These are phyloP conservation scores for Parastagonospora nodorum DNA, from an alignment of 2,329 filamentous ascomycete species.

Conservation along the genomic window DNA sequence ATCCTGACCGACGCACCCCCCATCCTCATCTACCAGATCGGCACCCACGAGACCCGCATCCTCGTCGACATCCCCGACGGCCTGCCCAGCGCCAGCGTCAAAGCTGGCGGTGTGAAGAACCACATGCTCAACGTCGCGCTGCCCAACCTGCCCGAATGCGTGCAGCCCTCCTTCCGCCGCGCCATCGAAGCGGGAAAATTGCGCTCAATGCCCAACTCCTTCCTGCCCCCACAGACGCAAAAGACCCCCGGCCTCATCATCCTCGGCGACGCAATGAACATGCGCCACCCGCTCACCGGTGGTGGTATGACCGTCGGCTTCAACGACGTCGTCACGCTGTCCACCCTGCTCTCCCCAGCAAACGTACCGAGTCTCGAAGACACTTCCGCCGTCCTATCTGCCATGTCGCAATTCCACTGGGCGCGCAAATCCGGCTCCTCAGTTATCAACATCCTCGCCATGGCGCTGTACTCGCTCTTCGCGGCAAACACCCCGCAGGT, in stretches of 20 bases:
- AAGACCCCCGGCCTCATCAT: constrained; percentile 74
- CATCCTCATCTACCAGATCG: constrained; percentile 94
- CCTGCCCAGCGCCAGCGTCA: constrained; percentile 72
- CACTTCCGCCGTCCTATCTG: constrained; percentile 66
- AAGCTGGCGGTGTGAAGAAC: constrained; percentile 80
- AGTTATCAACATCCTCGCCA: constrained; percentile 97
- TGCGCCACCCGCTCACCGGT: constrained; percentile 97
- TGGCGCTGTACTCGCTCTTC: constrained; percentile 90
- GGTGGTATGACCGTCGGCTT: constrained; percentile 98
- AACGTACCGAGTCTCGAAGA: constrained; percentile 72
- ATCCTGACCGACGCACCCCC: constrained; percentile 78
- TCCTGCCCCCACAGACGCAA: constrained; percentile 80
- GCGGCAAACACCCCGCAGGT: constrained; percentile 71
- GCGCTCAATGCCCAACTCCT: constrained; percentile 94
- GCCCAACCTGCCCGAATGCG: constrained; percentile 72
- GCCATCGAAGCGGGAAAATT: constrained; percentile 80
- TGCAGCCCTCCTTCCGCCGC: constrained; percentile 73
- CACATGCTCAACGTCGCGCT: constrained; percentile 82
- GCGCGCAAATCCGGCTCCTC: constrained; percentile 77
- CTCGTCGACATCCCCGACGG: constrained; percentile 86
- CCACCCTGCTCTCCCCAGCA: constrained; percentile 72
- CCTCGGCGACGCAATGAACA: constrained; percentile 95
- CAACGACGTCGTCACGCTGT: constrained; percentile 83
- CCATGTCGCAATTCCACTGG: constrained; percentile 84
- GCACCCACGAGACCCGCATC: constrained; percentile 88